A percentile compares a stretch with the other conserved stretches of the same genome.
Conservation (phyloP, 805 yeast genomes). For the Saccharomyces kudriavzevii region DNA sequence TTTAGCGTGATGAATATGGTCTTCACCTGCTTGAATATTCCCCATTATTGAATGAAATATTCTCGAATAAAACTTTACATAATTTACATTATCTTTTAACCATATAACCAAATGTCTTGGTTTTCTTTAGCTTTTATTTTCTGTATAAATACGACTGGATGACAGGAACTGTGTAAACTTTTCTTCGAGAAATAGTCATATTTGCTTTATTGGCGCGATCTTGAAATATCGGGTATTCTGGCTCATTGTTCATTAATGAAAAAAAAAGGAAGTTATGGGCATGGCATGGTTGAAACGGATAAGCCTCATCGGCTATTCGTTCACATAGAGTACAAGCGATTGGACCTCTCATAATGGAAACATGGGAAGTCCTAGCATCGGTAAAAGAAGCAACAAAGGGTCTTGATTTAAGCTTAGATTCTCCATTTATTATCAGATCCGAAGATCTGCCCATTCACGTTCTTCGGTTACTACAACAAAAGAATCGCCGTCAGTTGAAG, state of each 20-base stretch:
- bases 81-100: background rate
- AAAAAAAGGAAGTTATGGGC: background rate
- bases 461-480: background rate
- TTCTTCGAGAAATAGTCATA: background rate
- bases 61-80: background rate
- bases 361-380: background rate
- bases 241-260: background rate
- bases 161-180: background rate
- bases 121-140: background rate
- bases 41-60: conserved; percentile 36
- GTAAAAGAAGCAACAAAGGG: background rate
- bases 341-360: background rate
- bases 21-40: conserved; percentile 59
- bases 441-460: background rate
- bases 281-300: background rate
- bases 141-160: conserved; percentile 2
- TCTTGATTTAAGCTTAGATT: background rate
- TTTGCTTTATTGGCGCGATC: background rate
- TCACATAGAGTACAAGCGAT: background rate
- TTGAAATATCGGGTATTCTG: background rate
- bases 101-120: background rate
- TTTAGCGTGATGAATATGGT: conserved; percentile 77
- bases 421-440: background rate
- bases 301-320: background rate
- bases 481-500: background rate